A percentile compares a stretch with the other conserved stretches of the same genome.
phyloP scores from a whole-genome alignment of 116 monocot species.

The Thalassia testudinum region DNA sequence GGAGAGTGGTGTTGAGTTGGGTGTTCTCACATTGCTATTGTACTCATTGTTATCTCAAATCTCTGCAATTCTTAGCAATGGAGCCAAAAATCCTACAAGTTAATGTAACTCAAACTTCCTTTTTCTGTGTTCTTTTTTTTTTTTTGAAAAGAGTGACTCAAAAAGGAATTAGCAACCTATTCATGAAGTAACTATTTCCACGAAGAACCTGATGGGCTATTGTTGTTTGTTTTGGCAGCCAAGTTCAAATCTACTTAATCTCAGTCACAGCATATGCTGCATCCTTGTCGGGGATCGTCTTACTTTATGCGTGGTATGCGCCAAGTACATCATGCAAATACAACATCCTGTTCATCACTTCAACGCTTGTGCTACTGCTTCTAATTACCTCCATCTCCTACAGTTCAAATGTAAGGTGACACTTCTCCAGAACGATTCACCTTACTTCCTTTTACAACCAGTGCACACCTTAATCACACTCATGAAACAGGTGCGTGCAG shows the following conservation, averaged over 20 bases:
- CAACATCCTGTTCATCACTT: conserved; percentile 82
- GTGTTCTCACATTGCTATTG: too few species aligned
- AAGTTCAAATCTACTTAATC: conserved; percentile 26
- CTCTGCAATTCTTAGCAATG: too few species aligned
- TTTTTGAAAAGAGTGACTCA: too few species aligned
- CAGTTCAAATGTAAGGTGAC: conserved; percentile 36
- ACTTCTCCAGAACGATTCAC: neutral
- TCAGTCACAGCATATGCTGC: conserved; percentile 34
- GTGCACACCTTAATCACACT: neutral
- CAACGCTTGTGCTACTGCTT: conserved; percentile 53
- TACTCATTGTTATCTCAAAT: too few species aligned
- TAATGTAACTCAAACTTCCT: too few species aligned
- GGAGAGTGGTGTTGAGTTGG: too few species aligned
- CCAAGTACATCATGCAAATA: conserved; percentile 42
- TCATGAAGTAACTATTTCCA: too few species aligned
- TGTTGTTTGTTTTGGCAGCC: conserved; percentile 33
- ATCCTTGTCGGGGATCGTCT: conserved; percentile 43
- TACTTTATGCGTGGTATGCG: conserved; percentile 84
- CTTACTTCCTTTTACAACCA: neutral
- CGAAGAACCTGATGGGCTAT: neutral
- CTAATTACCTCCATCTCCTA: conserved; percentile 53
- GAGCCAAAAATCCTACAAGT: too few species aligned
- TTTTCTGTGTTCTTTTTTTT: too few species aligned
- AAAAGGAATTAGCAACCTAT: too few species aligned
- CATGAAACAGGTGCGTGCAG: conserved; percentile 52